Conservation (phyloP, 169 alveolate genomes). For the Plasmodium yoelii region DNA sequence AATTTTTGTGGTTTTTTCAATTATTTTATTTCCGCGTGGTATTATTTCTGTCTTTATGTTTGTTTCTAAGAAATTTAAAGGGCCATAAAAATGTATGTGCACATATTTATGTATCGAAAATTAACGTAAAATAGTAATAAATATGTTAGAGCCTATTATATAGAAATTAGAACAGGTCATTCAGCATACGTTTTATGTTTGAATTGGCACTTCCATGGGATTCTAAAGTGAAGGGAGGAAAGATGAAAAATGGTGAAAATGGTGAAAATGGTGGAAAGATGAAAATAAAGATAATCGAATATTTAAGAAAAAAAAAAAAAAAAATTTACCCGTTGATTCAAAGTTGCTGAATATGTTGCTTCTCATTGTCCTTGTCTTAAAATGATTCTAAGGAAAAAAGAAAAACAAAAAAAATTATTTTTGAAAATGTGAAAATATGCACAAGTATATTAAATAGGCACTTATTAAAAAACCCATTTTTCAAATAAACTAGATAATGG, state of each 20-base stretch:
- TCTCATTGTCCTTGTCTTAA: conserved; percentile 32
- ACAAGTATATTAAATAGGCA: no score
- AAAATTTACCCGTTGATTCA: conserved; percentile 8
- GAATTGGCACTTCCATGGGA: not conserved
- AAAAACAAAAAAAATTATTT: conserved; percentile 6
- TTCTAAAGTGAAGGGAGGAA: not conserved
- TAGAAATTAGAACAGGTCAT: no score
- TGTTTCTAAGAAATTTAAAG: conserved; percentile 29
- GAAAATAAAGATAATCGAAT: not conserved
- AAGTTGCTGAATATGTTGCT: conserved; percentile 19
- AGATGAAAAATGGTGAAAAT: not conserved
- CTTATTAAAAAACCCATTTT: no score
- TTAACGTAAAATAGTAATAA: not conserved
- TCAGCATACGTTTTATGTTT: conserved; percentile 25
- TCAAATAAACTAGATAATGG: no score
- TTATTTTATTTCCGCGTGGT: conserved; percentile 64
- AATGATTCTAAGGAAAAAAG: conserved; percentile 1
- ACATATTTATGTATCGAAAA: not conserved
- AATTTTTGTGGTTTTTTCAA: conserved; percentile 68
- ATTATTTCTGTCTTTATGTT: conserved; percentile 69
- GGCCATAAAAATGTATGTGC: no score
- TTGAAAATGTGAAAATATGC: not conserved
- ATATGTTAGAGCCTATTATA: no score
- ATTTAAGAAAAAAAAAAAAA: not conserved
- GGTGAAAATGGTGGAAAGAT: not conserved